A percentile compares a stretch with the other conserved stretches of the same genome.
Evolutionary conservation across 208 protist genomes (phyloP).

Genomic region (Endotrypanum monterogeii): DNA sequence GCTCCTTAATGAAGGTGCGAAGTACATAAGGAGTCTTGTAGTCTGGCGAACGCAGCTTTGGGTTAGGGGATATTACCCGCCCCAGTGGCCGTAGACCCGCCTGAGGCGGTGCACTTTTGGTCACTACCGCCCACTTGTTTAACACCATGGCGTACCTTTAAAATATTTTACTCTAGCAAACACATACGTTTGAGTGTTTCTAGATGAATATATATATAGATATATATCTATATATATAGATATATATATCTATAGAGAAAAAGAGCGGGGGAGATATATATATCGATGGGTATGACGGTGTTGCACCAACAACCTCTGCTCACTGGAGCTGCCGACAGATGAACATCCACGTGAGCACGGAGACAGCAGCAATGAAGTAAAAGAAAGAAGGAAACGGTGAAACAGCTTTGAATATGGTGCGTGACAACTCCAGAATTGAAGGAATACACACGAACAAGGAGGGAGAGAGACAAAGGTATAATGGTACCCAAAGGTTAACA

Average conservation of each 20-base stretch:
- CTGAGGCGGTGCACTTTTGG: constrained; percentile 64
- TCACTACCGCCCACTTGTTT: constrained; percentile 91
- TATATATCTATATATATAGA: not conserved
- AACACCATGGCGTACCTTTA: constrained; percentile 55
- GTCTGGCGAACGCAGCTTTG: constrained; percentile 67
- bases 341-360: not conserved
- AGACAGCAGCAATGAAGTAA: not conserved
- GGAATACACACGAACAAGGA: not conserved
- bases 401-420: not conserved
- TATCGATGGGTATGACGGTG: not conserved
- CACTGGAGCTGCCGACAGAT: not conserved
- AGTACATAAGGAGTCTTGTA: constrained; percentile 90
- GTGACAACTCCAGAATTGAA: not conserved
- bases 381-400: no score
- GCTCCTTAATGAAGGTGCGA: constrained; percentile 85
- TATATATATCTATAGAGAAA: no score
- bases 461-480: not conserved
- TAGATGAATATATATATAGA: not conserved
- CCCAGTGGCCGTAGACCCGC: constrained; percentile 69
- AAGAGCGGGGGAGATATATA: not conserved
- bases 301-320: not conserved
- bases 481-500: not conserved
- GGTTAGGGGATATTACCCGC: constrained; percentile 51
- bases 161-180: no score
- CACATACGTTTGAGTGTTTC: not conserved